These are phyloP conservation scores for Boletus calvinii DNA, from an alignment of 1,284 basidiomycete genomes.

Conservation along the genomic window DNA sequence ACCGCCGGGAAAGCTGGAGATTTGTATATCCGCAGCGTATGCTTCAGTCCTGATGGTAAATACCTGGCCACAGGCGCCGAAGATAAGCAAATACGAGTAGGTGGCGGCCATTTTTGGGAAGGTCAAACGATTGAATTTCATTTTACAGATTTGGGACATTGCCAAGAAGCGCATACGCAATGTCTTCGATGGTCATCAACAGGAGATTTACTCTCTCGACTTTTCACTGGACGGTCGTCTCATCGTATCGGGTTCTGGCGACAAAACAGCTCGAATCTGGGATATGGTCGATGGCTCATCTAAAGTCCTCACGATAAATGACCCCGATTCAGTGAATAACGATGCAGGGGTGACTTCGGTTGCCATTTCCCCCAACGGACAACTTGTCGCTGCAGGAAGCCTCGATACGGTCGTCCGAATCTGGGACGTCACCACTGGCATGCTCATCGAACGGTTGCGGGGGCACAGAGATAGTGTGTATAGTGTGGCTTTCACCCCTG, in stretches of 20 bases:
- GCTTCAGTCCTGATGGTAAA: slow-evolving; percentile 82
- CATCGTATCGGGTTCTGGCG: slow-evolving; percentile 85
- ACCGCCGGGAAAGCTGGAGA: slow-evolving; percentile 65
- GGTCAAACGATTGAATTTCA: slow-evolving; percentile 10
- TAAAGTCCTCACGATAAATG: slow-evolving; percentile 58
- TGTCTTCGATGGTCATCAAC: slow-evolving; percentile 83
- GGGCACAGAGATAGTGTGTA: slow-evolving; percentile 87
- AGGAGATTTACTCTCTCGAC: slow-evolving; percentile 90
- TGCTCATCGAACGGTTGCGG: slow-evolving; percentile 70
- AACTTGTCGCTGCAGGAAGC: slow-evolving; percentile 81
- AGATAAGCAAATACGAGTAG: slow-evolving; percentile 76
- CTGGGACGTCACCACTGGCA: slow-evolving; percentile 78
- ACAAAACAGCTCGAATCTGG: slow-evolving; percentile 88
- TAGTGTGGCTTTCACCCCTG: slow-evolving; percentile 83
- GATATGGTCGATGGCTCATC: slow-evolving; percentile 66
- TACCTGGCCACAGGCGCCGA: slow-evolving; percentile 82
- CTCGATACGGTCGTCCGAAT: slow-evolving; percentile 84
- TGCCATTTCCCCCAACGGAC: slow-evolving; percentile 79
- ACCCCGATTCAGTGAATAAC: slow-evolving; percentile 50
- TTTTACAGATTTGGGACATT: slow-evolving; percentile 80
- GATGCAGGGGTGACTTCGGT: slow-evolving; percentile 82
- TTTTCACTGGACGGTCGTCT: slow-evolving; percentile 79
- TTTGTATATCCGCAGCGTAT: slow-evolving; percentile 80
- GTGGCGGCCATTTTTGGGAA: slow-evolving; percentile 29
- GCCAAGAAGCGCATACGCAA: slow-evolving; percentile 67